Evolutionary conservation across 768 basidiomycete genomes (phyloP).

Genomic region (Megacollybia marginata): DNA sequence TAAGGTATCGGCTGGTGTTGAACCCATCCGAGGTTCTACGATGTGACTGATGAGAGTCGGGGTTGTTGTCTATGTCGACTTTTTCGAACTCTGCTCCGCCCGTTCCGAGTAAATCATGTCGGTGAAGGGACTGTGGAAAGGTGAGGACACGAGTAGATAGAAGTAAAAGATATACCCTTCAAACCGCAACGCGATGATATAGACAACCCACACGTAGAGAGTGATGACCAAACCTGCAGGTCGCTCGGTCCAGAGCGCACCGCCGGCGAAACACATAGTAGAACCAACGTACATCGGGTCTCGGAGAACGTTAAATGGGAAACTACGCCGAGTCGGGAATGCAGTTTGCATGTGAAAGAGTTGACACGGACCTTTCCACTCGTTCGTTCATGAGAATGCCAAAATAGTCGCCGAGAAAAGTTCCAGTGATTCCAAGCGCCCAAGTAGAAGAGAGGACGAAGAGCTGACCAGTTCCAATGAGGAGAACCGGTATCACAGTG

Average conservation of each 20-base stretch:
- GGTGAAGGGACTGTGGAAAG: conserved; percentile 55
- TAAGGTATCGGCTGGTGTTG: not conserved
- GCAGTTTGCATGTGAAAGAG: not conserved
- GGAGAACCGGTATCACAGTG: conserved; percentile 46
- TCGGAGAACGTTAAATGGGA: conserved; percentile 89
- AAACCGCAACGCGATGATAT: conserved; percentile 74
- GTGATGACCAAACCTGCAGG: conserved; percentile 82
- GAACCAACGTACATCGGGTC: conserved; percentile 98
- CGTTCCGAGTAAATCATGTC: conserved; percentile 74
- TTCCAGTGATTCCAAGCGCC: conserved; percentile 89
- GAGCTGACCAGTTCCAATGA: conserved; percentile 71
- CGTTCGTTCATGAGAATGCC: conserved; percentile 82
- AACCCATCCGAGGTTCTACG: not conserved
- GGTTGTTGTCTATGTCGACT: conserved; percentile 8
- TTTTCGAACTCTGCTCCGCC: conserved; percentile 24
- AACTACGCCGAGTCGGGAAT: conserved; percentile 27
- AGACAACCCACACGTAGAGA: conserved; percentile 75
- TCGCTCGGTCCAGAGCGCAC: conserved; percentile 81
- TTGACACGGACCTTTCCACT: conserved; percentile 58
- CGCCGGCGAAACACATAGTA: conserved; percentile 82
- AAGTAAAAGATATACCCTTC: conserved; percentile 65
- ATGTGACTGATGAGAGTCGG: not conserved
- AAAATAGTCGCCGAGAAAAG: conserved; percentile 83
- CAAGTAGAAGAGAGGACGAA: conserved; percentile 86
- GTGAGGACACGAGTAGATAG: not conserved